Evolutionary conservation across 148 eudicot genomes (phyloP), one percentile per base, ranked within the genome.

Genomic region (Rhododendron vialii): DNA sequence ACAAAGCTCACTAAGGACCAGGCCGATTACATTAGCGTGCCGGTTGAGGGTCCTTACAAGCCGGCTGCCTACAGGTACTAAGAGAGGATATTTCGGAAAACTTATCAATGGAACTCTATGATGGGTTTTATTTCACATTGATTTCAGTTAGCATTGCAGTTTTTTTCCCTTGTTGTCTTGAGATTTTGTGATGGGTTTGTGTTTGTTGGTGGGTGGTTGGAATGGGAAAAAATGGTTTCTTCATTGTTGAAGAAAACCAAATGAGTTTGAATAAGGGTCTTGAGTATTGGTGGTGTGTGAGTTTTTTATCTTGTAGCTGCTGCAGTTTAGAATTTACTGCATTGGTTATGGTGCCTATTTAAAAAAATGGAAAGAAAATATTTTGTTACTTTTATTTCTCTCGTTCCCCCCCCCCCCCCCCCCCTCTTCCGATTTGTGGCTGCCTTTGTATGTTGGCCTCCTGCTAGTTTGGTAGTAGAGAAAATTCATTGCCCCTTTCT

Each of bases 41-140:
- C 99, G 0, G 81, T 93, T 33, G 98, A 93, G 88, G 99, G 98
- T 85, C 98, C 99, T 18, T 95, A 95, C 96, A 96, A 96, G 98
- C 98, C 98, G 41, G 86, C 91, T 89, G 94, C 91, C 87, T 96
- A 96, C 90, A 95, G 99, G 98, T 96, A 96, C 86, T 96, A 87
- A 94, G 90, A n/a, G 57, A 57, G 74, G 45, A 28, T 2, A 28
- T 13, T 15, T 30, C 17, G 2, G 15, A 7, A 15, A 80, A 53
- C 13, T 17, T 9, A 59, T 36, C 14, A 41, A 35, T 82, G 9
- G 6, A 2, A 36, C 33, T 2, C 10, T 4, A 26, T 82, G 47
- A 51, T 82, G 50, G 45, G 41, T 28, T 59, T 22, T 22, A 10
- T 61, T 15, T 38, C 26, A 28, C 24, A 51, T 3, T 24, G 48